Evolutionary conservation across 306 rosid species (phyloP).

Genomic region (Prunus campanulata): DNA sequence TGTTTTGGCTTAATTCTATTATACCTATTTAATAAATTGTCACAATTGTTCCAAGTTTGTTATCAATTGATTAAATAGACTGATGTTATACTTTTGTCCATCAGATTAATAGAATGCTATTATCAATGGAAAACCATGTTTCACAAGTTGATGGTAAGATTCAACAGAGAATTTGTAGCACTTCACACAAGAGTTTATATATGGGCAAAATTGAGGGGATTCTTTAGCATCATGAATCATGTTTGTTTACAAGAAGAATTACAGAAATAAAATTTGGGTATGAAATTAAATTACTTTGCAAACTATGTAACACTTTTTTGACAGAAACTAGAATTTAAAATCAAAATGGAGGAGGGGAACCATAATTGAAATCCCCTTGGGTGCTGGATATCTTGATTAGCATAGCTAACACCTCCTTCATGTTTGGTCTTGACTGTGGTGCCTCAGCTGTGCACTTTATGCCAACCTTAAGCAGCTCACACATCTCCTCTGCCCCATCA

Average conservation of each 20-base stretch:
- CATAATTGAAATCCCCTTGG: conserved; percentile 39
- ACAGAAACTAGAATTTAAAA: background rate
- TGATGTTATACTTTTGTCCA: too few species aligned
- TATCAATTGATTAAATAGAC: too few species aligned
- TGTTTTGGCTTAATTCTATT: too few species aligned
- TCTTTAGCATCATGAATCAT: conserved; percentile 1
- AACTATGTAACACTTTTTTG: background rate
- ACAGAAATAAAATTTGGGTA: background rate
- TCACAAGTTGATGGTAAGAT: too few species aligned
- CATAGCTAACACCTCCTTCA: conserved; percentile 91
- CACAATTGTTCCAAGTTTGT: too few species aligned
- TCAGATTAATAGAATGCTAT: too few species aligned
- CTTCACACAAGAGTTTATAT: too few species aligned
- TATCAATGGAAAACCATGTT: too few species aligned
- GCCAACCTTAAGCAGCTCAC: conserved; percentile 65
- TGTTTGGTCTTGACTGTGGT: conserved; percentile 74
- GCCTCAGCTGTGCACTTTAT: conserved; percentile 70
- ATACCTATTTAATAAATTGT: too few species aligned
- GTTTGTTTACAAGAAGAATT: conserved; percentile 5
- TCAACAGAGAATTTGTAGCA: too few species aligned
- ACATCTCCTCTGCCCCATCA: conserved; percentile 81
- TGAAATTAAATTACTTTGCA: background rate
- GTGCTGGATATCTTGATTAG: conserved; percentile 37
- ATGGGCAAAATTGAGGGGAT: background rate
- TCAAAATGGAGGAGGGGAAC: conserved; percentile 31